Conservation (phyloP, 2,329 filamentous ascomycete species). For the Pochonia chlamydosporia region DNA sequence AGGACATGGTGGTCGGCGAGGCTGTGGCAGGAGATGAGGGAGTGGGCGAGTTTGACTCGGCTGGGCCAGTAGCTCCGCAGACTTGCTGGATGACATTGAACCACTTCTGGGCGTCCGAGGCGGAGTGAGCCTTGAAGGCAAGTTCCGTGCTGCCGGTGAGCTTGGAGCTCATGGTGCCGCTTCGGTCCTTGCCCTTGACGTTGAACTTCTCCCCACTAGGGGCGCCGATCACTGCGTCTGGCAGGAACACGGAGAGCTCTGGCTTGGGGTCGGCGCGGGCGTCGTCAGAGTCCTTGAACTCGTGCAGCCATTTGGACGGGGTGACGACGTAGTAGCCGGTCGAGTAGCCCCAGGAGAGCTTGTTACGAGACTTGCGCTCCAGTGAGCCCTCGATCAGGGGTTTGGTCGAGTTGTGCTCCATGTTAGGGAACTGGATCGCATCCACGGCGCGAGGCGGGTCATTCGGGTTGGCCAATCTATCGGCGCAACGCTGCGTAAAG, state of each 20-base stretch:
- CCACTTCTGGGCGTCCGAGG: slow-evolving; percentile 80
- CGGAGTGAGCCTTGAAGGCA: slow-evolving; percentile 79
- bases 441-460: slow-evolving; percentile 68
- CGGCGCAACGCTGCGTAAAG: slow-evolving; percentile 67
- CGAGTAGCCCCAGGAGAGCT: slow-evolving; percentile 70
- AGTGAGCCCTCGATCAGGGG: slow-evolving; percentile 82
- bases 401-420: slow-evolving; percentile 73
- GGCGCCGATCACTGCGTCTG: slow-evolving; percentile 74
- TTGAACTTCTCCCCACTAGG: slow-evolving; percentile 79
- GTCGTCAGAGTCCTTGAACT: slow-evolving; percentile 90
- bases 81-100: slow-evolving; percentile 63
- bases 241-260: slow-evolving; percentile 85
- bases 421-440: slow-evolving; percentile 79
- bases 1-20: slow-evolving; percentile 6
- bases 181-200: slow-evolving; percentile 90
- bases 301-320: slow-evolving; percentile 81
- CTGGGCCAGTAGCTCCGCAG: slow-evolving; percentile 44
- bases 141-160: slow-evolving; percentile 76
- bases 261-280: slow-evolving; percentile 66
- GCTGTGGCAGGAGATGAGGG: slow-evolving; percentile 6
- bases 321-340: slow-evolving; percentile 88
- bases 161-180: slow-evolving; percentile 73
- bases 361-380: slow-evolving; percentile 85
- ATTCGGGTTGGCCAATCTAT: slow-evolving; percentile 71
- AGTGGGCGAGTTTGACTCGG: slow-evolving; percentile 25